Base-by-base conservation (phyloP, 352 stramenopile species). In the Globisporangium orthogonon region DNA sequence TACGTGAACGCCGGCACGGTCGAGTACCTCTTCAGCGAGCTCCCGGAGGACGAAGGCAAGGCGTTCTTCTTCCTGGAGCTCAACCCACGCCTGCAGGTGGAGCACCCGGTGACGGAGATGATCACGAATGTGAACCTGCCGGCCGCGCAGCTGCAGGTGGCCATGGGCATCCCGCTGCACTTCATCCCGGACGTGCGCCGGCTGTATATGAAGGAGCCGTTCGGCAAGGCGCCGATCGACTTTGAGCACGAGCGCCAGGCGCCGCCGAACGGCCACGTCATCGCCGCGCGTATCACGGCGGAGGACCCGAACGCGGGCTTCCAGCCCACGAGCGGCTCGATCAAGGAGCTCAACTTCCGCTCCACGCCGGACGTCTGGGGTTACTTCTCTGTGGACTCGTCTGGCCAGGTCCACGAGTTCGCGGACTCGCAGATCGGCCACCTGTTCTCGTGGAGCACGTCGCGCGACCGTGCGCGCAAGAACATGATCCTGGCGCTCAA, bases 361-460 rank as follows among this genome's bases (percentile, higher is more conserved):
- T 98, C 86, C 35, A 99, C 96, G 56, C 96, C 97, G 7, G 97
- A 99, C 70, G 97, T 99, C 28, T 99, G 98, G 98, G 98, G 97
- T 18, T 99, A 99, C 83, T 99, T 99, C 67, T 98, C 83, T 45
- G 98, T 99, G 66, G 97, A 99, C 73, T 98, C 91, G 67, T 98
- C 89, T 29, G 97, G 98, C 11, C 91, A 97, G 57, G 97, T 99
- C 49, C 98, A 99, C 80, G 97, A 99, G 83, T 99, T 99, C 78
- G 97, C 98, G 10, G 98, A 99, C 76, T 99, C 96, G 40, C 97
- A 99, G 74, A 99, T 99, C 79, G 98, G 98, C 30, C 98, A 99
- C 78, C 83, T 99, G 61, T 99, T 99, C 76, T 97, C 96, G 23
- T 98, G 81, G 83, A 97, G 96, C 50, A 83, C 76, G 50, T 96